Evolutionary conservation across 179 eudicot genomes (phyloP), one percentile per base, ranked within the genome.

Genomic region (Spinacia oleracea): DNA sequence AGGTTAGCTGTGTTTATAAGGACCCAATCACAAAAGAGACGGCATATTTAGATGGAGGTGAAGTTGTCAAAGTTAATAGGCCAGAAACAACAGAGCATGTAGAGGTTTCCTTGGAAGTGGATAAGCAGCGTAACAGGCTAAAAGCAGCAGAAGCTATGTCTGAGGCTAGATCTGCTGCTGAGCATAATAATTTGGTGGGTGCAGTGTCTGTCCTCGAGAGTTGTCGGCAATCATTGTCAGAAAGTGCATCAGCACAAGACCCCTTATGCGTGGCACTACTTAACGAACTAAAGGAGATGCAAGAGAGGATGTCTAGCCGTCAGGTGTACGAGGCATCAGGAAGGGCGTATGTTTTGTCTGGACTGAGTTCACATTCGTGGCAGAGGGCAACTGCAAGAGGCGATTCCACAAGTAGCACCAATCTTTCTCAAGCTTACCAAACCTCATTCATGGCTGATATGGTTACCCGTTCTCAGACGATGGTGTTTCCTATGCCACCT

Each of bases 371-470:
- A 29, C 98, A 93, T 80, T 94, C 97, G 6, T 90, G 94, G 98
- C 98, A 94, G 81, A 85, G 98, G 80, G 98, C 98, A 64, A 92
- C 94, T 14, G 91, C 96, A 20, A 79, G 97, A 63, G 98, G 96
- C 0, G 92, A 94, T 79, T 88, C 93, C 15, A 87, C 88, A 0
- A 86, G 90, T 53, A 85, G 87, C 63, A 81, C 89, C 1, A 86
- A 84, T 83, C 81, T 88, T 0, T 72, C 92, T 45, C 92, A 88
- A 64, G 67, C 91, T 70, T 91, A 94, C 77, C 97, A 90, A 84
- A 94, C 98, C 1, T 81, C 90, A 9, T 83, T 89, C 51, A 94
- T 93, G 98, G 84, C 83, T 7, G 89, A 90, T 60, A 94, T 93
- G 98, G 87, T 93, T 46, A 85, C 83, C 51, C 84, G 86, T 65